Evolutionary conservation across 208 protist species (phyloP).

Genomic region (Naegleria fowleri): DNA sequence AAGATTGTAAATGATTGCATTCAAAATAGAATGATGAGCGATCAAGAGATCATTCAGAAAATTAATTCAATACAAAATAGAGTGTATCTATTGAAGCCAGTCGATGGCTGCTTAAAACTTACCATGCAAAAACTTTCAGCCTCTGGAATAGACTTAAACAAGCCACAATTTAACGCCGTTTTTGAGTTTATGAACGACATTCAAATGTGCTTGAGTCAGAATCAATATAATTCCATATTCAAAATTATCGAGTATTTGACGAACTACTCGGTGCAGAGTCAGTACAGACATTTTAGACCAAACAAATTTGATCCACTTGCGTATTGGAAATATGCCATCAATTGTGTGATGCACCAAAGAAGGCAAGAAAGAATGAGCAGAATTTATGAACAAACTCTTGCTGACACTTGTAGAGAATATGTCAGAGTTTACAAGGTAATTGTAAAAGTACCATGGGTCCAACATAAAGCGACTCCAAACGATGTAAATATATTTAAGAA

Average conservation of each 20-base stretch:
- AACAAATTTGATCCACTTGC: not conserved
- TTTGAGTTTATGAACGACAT: not conserved
- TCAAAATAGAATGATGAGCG: not conserved
- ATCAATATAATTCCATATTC: not conserved
- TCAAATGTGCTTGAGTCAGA: not conserved
- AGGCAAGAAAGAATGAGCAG: not conserved
- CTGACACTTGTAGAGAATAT: not conserved
- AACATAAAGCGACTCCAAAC: not conserved
- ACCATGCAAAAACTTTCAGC: slow-evolving; percentile 7
- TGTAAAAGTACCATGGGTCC: not conserved
- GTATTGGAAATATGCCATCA: slow-evolving; percentile 4
- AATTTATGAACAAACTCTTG: not conserved
- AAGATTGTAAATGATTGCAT: not conserved
- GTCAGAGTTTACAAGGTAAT: not conserved
- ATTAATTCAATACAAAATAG: not conserved
- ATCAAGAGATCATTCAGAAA: not conserved
- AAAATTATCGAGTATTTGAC: slow-evolving; percentile 3
- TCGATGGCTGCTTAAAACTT: not conserved
- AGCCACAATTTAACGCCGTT: slow-evolving; percentile 11
- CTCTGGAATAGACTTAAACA: not conserved
- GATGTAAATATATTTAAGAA: not conserved
- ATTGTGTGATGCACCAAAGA: not conserved
- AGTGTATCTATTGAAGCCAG: not conserved
- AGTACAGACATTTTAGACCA: not conserved
- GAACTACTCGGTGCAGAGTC: not conserved